phyloP scores from a whole-genome alignment of 2,329 filamentous ascomycete species.

The Pseudomassariella vexata region DNA sequence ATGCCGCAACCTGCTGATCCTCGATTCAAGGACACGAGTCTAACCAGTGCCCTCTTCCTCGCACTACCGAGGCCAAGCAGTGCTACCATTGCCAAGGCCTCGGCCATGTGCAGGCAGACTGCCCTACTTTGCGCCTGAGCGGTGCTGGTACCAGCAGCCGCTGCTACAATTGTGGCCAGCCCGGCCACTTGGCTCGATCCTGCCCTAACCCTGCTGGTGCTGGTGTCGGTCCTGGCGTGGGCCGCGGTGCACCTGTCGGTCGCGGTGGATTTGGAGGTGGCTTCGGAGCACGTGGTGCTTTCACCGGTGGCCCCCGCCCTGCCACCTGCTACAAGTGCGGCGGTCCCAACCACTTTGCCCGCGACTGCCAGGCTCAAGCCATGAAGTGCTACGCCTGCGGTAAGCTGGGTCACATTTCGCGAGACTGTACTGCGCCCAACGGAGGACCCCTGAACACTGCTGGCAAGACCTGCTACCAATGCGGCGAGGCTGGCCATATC shows the following conservation, averaged over 20 bases:
- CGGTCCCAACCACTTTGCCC: conserved; percentile 94
- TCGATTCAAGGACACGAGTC: conserved; percentile 74
- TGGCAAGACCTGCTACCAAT: conserved; percentile 98
- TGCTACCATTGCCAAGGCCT: conserved; percentile 99
- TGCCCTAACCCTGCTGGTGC: conserved; percentile 70
- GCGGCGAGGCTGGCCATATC: conserved; percentile 92
- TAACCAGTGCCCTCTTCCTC: conserved; percentile 91
- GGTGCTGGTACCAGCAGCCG: conserved; percentile 76
- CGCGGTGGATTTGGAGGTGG: conserved; percentile 66
- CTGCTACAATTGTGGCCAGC: conserved; percentile 95
- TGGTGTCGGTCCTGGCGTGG: conserved; percentile 60
- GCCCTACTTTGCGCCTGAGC: conserved; percentile 89
- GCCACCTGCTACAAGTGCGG: conserved; percentile 72
- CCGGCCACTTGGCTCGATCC: conserved; percentile 87
- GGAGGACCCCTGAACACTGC: conserved; percentile 92
- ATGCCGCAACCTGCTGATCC: background rate
- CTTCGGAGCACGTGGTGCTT: conserved; percentile 68
- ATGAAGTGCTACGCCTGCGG: conserved; percentile 99
- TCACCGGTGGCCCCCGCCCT: conserved; percentile 56
- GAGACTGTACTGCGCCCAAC: conserved; percentile 93
- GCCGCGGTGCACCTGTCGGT: conserved; percentile 55
- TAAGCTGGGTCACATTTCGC: conserved; percentile 88
- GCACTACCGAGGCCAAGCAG: conserved; percentile 98
- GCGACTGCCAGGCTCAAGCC: conserved; percentile 95
- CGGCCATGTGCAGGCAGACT: conserved; percentile 97